phyloP scores from a whole-genome alignment of 106 monocot species.

The Dactylorhiza incarnata region DNA sequence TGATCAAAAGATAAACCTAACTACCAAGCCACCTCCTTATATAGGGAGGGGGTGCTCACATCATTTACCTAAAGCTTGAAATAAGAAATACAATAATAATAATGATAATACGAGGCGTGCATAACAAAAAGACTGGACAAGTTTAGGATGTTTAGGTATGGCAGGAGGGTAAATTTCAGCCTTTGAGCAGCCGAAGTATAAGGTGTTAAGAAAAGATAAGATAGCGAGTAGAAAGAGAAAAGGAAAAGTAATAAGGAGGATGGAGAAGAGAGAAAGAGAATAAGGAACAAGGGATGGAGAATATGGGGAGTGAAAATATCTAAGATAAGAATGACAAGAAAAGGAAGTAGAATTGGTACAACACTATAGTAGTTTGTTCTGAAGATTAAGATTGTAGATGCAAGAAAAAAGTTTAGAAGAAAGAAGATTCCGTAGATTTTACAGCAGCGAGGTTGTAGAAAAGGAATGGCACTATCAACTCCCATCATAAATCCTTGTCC shows the following conservation, averaged over 20 bases:
- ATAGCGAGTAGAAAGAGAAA: background rate
- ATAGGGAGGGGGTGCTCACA: too few species aligned
- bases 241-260: background rate
- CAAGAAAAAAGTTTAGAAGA: background rate
- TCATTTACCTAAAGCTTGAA: too few species aligned
- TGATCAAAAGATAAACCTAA: too few species aligned
- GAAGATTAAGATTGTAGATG: background rate
- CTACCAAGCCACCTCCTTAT: too few species aligned
- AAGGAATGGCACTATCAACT: background rate
- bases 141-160: too few species aligned
- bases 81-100: too few species aligned
- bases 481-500: background rate
- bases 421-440: background rate
- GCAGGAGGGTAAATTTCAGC: too few species aligned
- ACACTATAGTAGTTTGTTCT: background rate
- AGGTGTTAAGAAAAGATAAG: background rate
- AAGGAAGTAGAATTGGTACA: background rate
- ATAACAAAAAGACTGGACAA: too few species aligned
- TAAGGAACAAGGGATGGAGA: background rate
- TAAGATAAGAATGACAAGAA: background rate
- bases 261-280: background rate
- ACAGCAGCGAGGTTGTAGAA: background rate
- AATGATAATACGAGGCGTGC: too few species aligned
- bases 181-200: too few species aligned
- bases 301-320: background rate